Evolutionary conservation across 495 filamentous ascomycete species (phyloP).

Genomic region (Neurospora sp.): DNA sequence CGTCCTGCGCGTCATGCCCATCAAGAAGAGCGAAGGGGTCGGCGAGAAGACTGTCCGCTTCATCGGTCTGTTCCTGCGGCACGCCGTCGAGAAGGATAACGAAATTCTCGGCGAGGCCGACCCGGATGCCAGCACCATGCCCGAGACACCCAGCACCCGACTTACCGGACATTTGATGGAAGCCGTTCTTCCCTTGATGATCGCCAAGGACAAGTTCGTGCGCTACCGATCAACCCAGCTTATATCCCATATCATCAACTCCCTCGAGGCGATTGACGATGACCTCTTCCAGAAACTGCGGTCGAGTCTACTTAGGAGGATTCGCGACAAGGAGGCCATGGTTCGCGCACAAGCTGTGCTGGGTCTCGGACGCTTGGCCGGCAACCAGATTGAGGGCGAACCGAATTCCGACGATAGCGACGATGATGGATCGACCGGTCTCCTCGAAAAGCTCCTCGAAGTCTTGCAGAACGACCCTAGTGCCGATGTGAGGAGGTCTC

Average conservation of each 20-base stretch:
- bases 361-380: constrained; percentile 73
- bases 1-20: constrained; percentile 65
- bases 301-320: constrained; percentile 65
- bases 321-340: constrained; percentile 85
- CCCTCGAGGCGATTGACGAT: constrained; percentile 80
- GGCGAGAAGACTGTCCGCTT: constrained; percentile 82
- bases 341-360: constrained; percentile 92
- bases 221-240: constrained; percentile 86
- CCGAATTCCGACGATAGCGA: constrained; percentile 57
- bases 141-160: constrained; percentile 73
- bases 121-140: constrained; percentile 50
- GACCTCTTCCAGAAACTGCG: constrained; percentile 76
- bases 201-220: constrained; percentile 82
- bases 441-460: constrained; percentile 77
- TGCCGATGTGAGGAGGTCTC: constrained; percentile 78
- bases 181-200: constrained; percentile 57
- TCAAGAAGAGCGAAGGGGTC: constrained; percentile 87
- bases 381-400: constrained; percentile 67
- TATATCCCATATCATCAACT: constrained; percentile 77
- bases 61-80: constrained; percentile 70
- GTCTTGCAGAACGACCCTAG: constrained; percentile 91
- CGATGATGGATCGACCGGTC: constrained; percentile 44
- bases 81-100: constrained; percentile 75
- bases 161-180: constrained; percentile 62
- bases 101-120: constrained; percentile 38